These are phyloP conservation scores for Saksenaea oblongispora DNA, from an alignment of 371 early-diverging fungal genomes.

Conservation along the genomic window DNA sequence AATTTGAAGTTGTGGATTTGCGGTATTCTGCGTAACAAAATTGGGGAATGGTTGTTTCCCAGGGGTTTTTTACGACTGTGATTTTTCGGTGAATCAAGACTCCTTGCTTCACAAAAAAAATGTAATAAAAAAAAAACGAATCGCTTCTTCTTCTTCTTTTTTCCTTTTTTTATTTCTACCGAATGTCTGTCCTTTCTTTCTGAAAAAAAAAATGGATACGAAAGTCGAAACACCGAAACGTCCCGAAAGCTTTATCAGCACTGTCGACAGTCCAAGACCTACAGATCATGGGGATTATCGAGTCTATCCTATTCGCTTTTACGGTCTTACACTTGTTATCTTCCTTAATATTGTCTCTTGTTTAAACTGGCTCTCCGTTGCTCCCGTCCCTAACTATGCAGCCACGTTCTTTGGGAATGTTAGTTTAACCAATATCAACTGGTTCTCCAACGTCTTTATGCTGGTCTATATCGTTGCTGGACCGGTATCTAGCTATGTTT, in stretches of 20 bases:
- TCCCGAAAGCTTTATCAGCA: background rate
- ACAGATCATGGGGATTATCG: constrained; percentile 12
- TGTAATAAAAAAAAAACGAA: background rate
- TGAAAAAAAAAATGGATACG: background rate
- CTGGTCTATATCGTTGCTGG: constrained; percentile 56
- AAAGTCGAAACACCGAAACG: background rate
- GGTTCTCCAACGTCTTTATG: constrained; percentile 56
- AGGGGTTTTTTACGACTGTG: background rate
- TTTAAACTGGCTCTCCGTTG: constrained; percentile 45
- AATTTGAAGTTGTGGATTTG: constrained; percentile 12
- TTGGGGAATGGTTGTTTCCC: background rate
- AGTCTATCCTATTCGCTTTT: constrained; percentile 47
- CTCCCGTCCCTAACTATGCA: constrained; percentile 42
- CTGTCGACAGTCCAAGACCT: background rate
- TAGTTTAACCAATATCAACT: constrained; percentile 38
- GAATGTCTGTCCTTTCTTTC: constrained; percentile 1
- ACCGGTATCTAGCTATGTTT: constrained; percentile 51
- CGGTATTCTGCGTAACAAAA: background rate
- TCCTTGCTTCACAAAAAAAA: background rate
- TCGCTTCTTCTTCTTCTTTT: background rate
- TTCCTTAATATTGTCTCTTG: constrained; percentile 48
- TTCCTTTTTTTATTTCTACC: background rate
- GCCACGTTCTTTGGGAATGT: constrained; percentile 23
- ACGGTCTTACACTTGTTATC: constrained; percentile 37
- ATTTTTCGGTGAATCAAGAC: background rate